These are phyloP conservation scores for Harrya chromipes DNA, from an alignment of 768 basidiomycete genomes.

Conservation along the genomic window DNA sequence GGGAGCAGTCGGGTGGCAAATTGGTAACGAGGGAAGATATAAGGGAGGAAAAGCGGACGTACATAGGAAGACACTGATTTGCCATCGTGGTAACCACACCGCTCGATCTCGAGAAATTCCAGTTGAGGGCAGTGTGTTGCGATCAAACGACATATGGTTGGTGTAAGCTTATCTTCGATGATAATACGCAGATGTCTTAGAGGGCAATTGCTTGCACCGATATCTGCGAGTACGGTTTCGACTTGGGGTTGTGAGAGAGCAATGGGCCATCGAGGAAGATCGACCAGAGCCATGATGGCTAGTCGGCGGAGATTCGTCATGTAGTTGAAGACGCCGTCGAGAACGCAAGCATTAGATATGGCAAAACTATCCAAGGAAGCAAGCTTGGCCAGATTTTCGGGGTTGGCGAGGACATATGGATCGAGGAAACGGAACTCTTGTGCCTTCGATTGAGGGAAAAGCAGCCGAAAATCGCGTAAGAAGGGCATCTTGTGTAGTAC, in stretches of 20 bases:
- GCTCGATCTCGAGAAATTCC: constrained; percentile 34
- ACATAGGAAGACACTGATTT: constrained; percentile 36
- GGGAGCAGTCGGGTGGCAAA: constrained; percentile 9
- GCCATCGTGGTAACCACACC: constrained; percentile 37
- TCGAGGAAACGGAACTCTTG: constrained; percentile 30
- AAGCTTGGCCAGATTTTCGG: constrained; percentile 24
- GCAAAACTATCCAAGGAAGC: constrained; percentile 35
- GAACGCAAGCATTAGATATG: constrained; percentile 34
- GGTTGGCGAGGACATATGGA: constrained; percentile 15
- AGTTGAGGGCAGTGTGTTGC: constrained; percentile 29
- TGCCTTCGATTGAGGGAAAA: constrained; percentile 29
- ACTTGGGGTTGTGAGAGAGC: constrained; percentile 34
- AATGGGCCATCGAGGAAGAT: constrained; percentile 36
- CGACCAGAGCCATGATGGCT: constrained; percentile 33
- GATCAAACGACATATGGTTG: constrained; percentile 29
- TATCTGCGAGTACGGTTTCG: constrained; percentile 27
- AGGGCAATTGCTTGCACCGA: constrained; percentile 31
- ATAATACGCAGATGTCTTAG: constrained; percentile 35
- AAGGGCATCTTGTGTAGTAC: constrained; percentile 30
- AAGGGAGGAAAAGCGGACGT: constrained; percentile 24
- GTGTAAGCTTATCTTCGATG: constrained; percentile 36
- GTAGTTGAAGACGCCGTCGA: constrained; percentile 29
- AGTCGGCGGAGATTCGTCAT: constrained; percentile 28
- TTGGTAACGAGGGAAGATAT: constrained; percentile 9
- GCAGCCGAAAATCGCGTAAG: constrained; percentile 29